phyloP scores from a whole-genome alignment of 805 yeast genomes.

The Candida silvicultrix region DNA sequence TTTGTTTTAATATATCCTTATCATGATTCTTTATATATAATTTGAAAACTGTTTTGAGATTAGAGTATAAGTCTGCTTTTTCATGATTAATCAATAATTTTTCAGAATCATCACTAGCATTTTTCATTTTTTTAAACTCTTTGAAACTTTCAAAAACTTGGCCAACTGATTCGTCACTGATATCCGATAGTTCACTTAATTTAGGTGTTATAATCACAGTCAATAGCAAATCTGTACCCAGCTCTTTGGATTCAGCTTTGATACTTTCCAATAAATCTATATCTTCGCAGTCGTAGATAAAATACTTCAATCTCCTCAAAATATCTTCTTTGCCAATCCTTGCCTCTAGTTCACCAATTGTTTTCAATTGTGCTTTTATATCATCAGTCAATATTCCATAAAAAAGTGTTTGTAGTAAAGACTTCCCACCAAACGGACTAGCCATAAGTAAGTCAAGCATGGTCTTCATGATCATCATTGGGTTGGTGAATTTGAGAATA shows the following conservation, averaged over 20 bases:
- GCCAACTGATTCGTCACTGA: constrained; percentile 11
- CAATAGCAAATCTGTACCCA: constrained; percentile 14
- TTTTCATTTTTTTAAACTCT: constrained; percentile 23
- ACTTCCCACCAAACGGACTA: constrained; percentile 63
- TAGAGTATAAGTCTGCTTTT: constrained; percentile 33
- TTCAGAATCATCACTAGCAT: constrained; percentile 15
- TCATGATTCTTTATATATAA: constrained; percentile 65
- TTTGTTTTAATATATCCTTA: constrained; percentile 62
- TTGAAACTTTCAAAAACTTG: constrained; percentile 19
- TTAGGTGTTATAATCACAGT: constrained; percentile 19
- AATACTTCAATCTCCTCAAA: constrained; percentile 23
- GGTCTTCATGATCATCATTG: constrained; percentile 74
- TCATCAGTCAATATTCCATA: constrained; percentile 72
- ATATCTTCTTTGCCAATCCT: constrained; percentile 26
- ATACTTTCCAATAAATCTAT: constrained; percentile 24
- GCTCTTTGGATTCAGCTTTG: constrained; percentile 14
- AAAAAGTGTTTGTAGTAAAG: constrained; percentile 69
- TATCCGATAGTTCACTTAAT: constrained; percentile 7
- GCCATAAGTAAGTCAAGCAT: constrained; percentile 78
- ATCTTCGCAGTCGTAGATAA: constrained; percentile 28
- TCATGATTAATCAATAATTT: constrained; percentile 16
- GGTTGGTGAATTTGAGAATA: constrained; percentile 78
- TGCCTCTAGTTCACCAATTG: constrained; percentile 39
- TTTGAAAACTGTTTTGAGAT: constrained; percentile 56
- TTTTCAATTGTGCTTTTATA: constrained; percentile 52